Conservation (phyloP, 345 rosid genomes). For the Hibiscus syriacus region DNA sequence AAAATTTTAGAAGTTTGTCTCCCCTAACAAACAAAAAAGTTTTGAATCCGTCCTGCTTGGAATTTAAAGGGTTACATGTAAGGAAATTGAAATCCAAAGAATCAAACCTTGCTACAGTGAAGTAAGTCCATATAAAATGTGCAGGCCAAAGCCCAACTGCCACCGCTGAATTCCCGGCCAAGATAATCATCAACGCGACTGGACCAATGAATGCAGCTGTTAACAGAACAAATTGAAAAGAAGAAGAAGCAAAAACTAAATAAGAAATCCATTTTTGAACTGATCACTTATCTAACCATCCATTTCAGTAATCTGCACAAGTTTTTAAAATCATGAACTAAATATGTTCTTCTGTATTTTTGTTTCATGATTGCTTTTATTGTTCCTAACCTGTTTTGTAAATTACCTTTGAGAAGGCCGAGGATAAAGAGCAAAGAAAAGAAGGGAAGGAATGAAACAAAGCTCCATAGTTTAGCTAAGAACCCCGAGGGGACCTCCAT, state of each 20-base stretch:
- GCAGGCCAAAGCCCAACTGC: conserved; percentile 76
- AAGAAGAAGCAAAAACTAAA: not conserved
- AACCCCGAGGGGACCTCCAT: conserved; percentile 69
- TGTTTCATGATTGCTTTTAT: not conserved
- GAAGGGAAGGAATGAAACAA: conserved; percentile 59
- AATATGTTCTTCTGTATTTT: too few relatives aligned
- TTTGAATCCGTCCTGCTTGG: too few relatives aligned
- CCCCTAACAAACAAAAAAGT: too few relatives aligned
- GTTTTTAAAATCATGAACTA: too few relatives aligned
- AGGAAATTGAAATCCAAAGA: not conserved
- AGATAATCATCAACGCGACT: conserved; percentile 37
- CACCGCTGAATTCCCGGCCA: conserved; percentile 50
- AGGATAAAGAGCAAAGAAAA: conserved; percentile 55
- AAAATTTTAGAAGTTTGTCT: too few relatives aligned
- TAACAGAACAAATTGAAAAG: not conserved
- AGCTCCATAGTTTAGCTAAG: conserved; percentile 56
- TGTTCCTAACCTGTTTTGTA: not conserved
- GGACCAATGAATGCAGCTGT: conserved; percentile 56
- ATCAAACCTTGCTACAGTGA: conserved; percentile 58
- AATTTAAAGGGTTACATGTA: too few relatives aligned
- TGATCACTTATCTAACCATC: not conserved
- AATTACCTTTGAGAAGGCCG: conserved; percentile 50
- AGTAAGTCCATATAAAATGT: conserved; percentile 70
- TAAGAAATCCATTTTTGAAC: conserved; percentile 52
- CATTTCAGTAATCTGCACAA: not conserved